Base-by-base conservation (phyloP, 805 yeast species). In the Kuraishia floccosa region DNA sequence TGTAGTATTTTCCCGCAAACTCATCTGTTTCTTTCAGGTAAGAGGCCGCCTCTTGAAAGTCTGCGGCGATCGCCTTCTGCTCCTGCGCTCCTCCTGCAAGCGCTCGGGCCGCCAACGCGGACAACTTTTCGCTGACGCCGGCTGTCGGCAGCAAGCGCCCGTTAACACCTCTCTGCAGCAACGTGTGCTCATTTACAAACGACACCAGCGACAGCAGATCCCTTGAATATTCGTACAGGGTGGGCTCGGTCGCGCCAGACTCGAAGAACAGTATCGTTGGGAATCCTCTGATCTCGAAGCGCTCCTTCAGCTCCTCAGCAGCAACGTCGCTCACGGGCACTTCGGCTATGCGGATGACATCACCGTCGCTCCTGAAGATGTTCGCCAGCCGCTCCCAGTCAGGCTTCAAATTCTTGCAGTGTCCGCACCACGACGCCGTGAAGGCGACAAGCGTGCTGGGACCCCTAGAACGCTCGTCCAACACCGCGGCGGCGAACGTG, bases 341-440 rank as follows among this genome's bases (percentile, higher is more conserved):
- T 33, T 58, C 59, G 37, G 50, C 76, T 38, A 66, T 60, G 18
- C 60, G 36, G 20, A 70, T 39, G 23, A 47, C 50, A 18, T 52
- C 59, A 13, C 53, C 40, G 35, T 69, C 65, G 14, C 40, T 41
- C 27, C 54, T 63, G 28, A 67, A 65, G 3, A 65, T 52, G n/a
- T 52, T 46, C 4, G 81, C 76, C 31, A 75, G 51, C 30, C 52
- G 38, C 27, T 60, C 65, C 58, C 72, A 70, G 7, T 49, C 51
- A 2, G 80, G 78, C 35, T 60, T 56, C 40, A 76, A 52, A 13
- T 54, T 50, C 48, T 67, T 60, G 54, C 83, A 76, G 44, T 68
- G 65, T 14, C 59, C 65, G 46, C 83, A 74, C 76, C 79, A 68
- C 24, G 64, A 57, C 11, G 78, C 72, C 4, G 81, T 68, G 42